Conservation (phyloP, 75 land plant species). For the Picea glauca region DNA sequence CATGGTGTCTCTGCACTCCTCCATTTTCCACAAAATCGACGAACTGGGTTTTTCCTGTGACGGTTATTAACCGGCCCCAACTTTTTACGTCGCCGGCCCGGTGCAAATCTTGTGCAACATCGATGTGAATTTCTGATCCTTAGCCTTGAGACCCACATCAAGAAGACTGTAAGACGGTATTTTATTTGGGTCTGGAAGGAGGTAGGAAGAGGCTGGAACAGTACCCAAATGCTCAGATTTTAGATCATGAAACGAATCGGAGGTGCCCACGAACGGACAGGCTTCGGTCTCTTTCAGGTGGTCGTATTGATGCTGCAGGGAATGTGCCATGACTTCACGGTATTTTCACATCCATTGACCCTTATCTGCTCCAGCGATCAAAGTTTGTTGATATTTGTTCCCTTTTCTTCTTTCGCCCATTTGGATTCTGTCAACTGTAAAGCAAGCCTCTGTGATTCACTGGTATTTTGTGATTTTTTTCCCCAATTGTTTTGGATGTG, state of each 20-base stretch:
- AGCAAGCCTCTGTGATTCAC: constrained; percentile 6
- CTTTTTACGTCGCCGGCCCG: background rate
- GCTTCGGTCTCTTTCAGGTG: background rate
- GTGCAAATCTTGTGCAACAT: background rate
- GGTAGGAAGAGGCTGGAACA: background rate
- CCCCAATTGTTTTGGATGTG: background rate
- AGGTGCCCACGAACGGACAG: background rate
- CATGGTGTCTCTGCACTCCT: too few species aligned
- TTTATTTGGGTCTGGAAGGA: background rate
- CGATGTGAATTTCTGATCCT: too few species aligned
- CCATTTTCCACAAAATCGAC: background rate
- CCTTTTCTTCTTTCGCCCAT: background rate
- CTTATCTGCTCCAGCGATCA: background rate
- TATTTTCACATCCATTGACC: background rate
- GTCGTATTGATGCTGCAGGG: background rate
- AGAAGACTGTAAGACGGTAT: background rate
- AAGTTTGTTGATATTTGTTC: background rate
- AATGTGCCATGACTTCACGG: background rate
- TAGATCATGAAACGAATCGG: background rate
- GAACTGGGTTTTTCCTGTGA: background rate
- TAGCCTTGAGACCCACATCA: background rate
- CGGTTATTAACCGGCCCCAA: background rate
- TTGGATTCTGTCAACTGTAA: background rate
- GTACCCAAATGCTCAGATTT: background rate
- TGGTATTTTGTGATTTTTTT: background rate